A percentile compares a stretch with the other conserved stretches of the same genome.
phyloP scores from a whole-genome alignment of 2,329 filamentous ascomycete genomes.

The Ophiocordyceps robertsii region DNA sequence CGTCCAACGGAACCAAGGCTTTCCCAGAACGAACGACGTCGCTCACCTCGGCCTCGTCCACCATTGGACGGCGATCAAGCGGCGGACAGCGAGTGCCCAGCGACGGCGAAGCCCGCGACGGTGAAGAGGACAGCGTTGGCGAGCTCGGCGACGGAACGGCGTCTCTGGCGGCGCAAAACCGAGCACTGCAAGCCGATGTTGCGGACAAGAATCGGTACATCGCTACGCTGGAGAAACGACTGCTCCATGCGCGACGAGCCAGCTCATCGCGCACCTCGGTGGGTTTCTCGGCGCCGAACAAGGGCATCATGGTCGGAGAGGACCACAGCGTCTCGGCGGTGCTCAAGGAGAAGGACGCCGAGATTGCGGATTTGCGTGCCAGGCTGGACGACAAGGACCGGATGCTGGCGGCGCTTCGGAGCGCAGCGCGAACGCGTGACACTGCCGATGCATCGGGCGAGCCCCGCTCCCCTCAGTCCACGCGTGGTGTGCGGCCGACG shows the following conservation, averaged over 20 bases:
- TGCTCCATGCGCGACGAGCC: conserved; percentile 78
- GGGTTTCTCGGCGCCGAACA: conserved; percentile 48
- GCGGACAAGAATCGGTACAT: conserved; percentile 97
- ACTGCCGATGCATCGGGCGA: conserved; percentile 48
- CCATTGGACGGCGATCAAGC: conserved; percentile 40
- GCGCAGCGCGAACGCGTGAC: conserved; percentile 74
- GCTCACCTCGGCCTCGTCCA: conserved; percentile 49
- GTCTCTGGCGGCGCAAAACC: conserved; percentile 70
- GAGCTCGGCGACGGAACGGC: conserved; percentile 82
- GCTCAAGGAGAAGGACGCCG: conserved; percentile 78
- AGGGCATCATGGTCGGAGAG: conserved; percentile 59
- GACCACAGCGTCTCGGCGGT: conserved; percentile 61
- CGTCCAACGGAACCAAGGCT: conserved; percentile 38
- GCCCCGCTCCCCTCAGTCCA: conserved; percentile 15
- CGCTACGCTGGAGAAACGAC: conserved; percentile 77
- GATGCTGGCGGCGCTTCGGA: conserved; percentile 80
- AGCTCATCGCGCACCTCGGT: conserved; percentile 81
- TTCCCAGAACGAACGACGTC: conserved; percentile 52
- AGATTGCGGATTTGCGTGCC: conserved; percentile 82
- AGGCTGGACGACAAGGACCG: conserved; percentile 88
- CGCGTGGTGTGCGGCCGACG: conserved; percentile 3
- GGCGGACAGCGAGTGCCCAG: conserved; percentile 29
- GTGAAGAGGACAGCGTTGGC: conserved; percentile 55
- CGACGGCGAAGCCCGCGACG: conserved; percentile 32
- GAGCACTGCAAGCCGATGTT: conserved; percentile 85